Percentiles rank a stretch among this genome's conserved stretches.
phyloP scores from a whole-genome alignment of 225 moss, liverwort and hornwort genomes.

The Ulota crispa region DNA sequence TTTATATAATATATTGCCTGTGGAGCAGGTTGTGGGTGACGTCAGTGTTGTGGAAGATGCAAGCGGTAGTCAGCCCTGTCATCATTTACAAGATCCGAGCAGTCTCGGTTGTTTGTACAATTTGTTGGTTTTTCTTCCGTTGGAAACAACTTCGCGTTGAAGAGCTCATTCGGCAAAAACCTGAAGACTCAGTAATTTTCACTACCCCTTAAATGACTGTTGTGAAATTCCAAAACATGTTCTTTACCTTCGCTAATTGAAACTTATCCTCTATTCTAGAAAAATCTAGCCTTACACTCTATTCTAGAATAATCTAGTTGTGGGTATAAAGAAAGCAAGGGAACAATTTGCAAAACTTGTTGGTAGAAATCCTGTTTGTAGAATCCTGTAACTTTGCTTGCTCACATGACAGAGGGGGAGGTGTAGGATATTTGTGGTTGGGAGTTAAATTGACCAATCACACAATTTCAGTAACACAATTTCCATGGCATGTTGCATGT shows the following conservation, averaged over 20 bases:
- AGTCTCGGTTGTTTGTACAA: constrained; percentile 30
- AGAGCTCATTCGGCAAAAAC: constrained; percentile 35
- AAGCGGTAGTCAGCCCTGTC: constrained; percentile 27
- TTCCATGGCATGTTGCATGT: too few species aligned
- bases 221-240: not conserved
- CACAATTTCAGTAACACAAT: too few species aligned
- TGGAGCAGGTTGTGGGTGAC: constrained; percentile 36
- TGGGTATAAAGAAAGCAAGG: too few species aligned
- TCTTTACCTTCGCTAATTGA: not conserved
- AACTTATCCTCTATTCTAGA: too few species aligned
- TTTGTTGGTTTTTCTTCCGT: constrained; percentile 46
- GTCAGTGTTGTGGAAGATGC: constrained; percentile 44
- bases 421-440: too few species aligned
- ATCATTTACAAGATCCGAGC: constrained; percentile 41
- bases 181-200: constrained; percentile 36
- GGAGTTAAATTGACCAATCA: too few species aligned
- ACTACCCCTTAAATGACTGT: not conserved
- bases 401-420: too few species aligned
- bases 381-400: too few species aligned
- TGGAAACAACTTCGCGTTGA: constrained; percentile 40
- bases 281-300: too few species aligned
- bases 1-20: not conserved
- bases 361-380: too few species aligned
- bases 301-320: too few species aligned
- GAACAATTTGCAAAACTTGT: too few species aligned